These are phyloP conservation scores for Jacaranda mimosifolia DNA, from an alignment of 257 asterid genomes.

Conservation along the genomic window DNA sequence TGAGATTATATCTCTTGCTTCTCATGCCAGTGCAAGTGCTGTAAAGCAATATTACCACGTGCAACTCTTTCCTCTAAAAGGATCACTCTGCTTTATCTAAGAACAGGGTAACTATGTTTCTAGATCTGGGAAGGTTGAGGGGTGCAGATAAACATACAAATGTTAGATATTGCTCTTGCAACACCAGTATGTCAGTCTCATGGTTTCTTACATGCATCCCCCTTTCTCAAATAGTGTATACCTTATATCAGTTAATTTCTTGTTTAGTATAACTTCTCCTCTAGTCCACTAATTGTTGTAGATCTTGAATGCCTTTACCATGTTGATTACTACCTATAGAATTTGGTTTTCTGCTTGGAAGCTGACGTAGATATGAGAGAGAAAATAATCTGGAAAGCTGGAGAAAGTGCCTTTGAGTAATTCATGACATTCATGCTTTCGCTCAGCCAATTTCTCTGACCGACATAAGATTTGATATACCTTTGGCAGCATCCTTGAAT, in stretches of 20 bases:
- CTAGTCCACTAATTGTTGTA: neutral
- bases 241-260: neutral
- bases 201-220: slow-evolving; percentile 12
- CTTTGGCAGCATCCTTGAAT: slow-evolving; percentile 24
- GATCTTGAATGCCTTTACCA: neutral
- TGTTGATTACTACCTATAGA: slow-evolving; percentile 1
- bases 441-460: slow-evolving; percentile 4
- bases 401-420: slow-evolving; percentile 5
- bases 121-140: neutral
- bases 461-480: slow-evolving; percentile 17
- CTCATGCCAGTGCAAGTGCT: no score
- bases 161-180: neutral
- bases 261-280: neutral
- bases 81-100: neutral
- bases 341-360: neutral
- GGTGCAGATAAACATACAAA: neutral
- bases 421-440: neutral
- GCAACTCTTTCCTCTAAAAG: neutral
- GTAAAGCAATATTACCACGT: no score
- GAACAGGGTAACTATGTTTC: neutral
- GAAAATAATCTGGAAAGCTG: slow-evolving; percentile 14
- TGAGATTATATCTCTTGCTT: no score
- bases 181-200: neutral
- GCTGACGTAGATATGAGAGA: neutral
- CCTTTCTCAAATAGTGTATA: neutral